Conservation (phyloP, 1,139 yeast species). For the Geotrichum australiense region DNA sequence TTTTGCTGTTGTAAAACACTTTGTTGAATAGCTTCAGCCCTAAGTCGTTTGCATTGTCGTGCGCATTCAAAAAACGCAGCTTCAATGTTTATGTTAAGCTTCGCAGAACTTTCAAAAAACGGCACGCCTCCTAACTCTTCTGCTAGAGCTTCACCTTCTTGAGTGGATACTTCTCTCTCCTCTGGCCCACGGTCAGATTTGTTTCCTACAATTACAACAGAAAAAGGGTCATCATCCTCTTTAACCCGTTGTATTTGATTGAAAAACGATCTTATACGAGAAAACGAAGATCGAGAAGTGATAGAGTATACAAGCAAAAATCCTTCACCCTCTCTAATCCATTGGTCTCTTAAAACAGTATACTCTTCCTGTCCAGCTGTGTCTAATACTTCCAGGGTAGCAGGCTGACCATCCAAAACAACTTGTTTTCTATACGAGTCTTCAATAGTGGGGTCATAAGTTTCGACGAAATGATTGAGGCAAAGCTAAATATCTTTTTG, state of each 20-base stretch:
- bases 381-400: slow-evolving; percentile 87
- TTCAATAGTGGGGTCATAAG: slow-evolving; percentile 19
- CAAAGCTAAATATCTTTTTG: slow-evolving; percentile 11
- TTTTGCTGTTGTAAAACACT: neutral
- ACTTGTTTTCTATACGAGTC: slow-evolving; percentile 58
- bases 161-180: slow-evolving; percentile 68
- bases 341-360: slow-evolving; percentile 86
- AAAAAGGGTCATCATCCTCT: slow-evolving; percentile 45
- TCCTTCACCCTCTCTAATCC: slow-evolving; percentile 93
- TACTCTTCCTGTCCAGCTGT: slow-evolving; percentile 99
- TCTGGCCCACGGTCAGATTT: slow-evolving; percentile 60
- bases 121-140: slow-evolving; percentile 82
- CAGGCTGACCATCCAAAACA: slow-evolving; percentile 85
- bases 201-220: slow-evolving; percentile 84
- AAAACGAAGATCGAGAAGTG: slow-evolving; percentile 77
- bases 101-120: slow-evolving; percentile 87
- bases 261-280: slow-evolving; percentile 72
- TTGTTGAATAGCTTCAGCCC: slow-evolving; percentile 3
- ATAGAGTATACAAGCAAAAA: slow-evolving; percentile 84
- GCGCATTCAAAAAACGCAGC: slow-evolving; percentile 88
- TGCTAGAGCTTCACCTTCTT: slow-evolving; percentile 75
- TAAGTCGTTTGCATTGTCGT: slow-evolving; percentile 49
- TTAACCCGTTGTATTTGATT: slow-evolving; percentile 88
- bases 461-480: slow-evolving; percentile 48
- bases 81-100: slow-evolving; percentile 82